Conservation (phyloP, 208 protist genomes). For the Acanthamoeba sp. region DNA sequence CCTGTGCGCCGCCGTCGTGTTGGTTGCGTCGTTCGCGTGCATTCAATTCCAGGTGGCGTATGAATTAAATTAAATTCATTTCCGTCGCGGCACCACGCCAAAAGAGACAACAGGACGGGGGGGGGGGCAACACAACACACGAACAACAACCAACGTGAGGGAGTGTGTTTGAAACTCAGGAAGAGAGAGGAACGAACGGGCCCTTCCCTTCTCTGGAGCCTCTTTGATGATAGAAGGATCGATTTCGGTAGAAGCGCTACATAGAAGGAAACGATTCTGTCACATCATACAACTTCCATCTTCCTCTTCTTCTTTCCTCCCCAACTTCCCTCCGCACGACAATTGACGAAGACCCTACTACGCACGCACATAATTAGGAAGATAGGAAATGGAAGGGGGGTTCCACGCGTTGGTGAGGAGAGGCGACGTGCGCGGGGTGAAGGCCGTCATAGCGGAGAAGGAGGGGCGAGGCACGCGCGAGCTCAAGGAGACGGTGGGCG, state of each 20-base stretch:
- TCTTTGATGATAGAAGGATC: neutral
- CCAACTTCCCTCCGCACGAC: no score
- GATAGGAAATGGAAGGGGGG: neutral
- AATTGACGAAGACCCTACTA: no score
- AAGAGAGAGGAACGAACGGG: neutral
- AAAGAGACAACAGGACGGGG: neutral
- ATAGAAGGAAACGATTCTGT: neutral
- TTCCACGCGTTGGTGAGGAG: neutral
- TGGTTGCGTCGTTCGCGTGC: neutral
- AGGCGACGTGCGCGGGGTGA: neutral
- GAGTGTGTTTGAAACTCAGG: no score
- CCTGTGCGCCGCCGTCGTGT: neutral
- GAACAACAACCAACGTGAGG: neutral
- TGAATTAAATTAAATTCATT: constrained; percentile 15
- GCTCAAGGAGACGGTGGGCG: constrained; percentile 17
- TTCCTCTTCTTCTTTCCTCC: no score
- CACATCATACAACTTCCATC: neutral
- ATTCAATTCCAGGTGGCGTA: neutral
- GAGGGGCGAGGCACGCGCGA: neutral
- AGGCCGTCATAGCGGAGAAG: neutral
- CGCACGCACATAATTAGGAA: neutral
- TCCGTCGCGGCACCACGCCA: neutral
- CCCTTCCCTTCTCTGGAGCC: neutral
- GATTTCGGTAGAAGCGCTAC: neutral
- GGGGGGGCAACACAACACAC: neutral